phyloP scores from a whole-genome alignment of 495 filamentous ascomycete genomes.

The Trichoderma erinaceum region DNA sequence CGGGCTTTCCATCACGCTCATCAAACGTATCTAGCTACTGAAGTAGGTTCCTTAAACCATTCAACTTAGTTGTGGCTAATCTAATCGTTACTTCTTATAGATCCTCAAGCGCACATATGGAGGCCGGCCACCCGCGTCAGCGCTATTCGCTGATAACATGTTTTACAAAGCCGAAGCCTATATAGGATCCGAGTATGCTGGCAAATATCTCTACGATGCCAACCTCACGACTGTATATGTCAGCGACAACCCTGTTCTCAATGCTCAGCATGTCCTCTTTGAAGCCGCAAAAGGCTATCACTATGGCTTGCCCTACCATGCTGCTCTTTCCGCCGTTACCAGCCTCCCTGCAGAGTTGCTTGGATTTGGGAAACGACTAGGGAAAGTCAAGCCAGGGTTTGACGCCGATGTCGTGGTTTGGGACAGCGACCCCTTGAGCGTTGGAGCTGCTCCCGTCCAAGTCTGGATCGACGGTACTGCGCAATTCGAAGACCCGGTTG shows the following conservation, averaged over 20 bases:
- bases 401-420: slow-evolving; percentile 63
- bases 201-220: slow-evolving; percentile 54
- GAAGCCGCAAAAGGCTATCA: slow-evolving; percentile 57
- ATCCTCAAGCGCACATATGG: slow-evolving; percentile 47
- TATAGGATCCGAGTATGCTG: slow-evolving; percentile 51
- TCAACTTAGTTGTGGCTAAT: not conserved
- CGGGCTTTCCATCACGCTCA: slow-evolving; percentile 62
- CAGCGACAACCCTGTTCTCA: slow-evolving; percentile 45
- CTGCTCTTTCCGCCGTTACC: slow-evolving; percentile 55
- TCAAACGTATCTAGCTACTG: slow-evolving; percentile 54
- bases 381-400: slow-evolving; percentile 55
- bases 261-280: slow-evolving; percentile 47
- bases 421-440: slow-evolving; percentile 57
- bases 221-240: slow-evolving; percentile 48
- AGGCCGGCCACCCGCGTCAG: slow-evolving; percentile 38
- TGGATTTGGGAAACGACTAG: slow-evolving; percentile 52
- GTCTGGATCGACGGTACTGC: slow-evolving; percentile 60
- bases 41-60: slow-evolving; percentile 35
- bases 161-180: slow-evolving; percentile 61
- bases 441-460: slow-evolving; percentile 55
- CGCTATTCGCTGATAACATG: slow-evolving; percentile 55
- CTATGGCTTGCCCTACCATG: slow-evolving; percentile 55
- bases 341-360: slow-evolving; percentile 54
- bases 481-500: slow-evolving; percentile 40
- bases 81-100: slow-evolving; percentile 19